Conservation (phyloP, 352 stramenopile genomes). For the Pythium sukuiense region DNA sequence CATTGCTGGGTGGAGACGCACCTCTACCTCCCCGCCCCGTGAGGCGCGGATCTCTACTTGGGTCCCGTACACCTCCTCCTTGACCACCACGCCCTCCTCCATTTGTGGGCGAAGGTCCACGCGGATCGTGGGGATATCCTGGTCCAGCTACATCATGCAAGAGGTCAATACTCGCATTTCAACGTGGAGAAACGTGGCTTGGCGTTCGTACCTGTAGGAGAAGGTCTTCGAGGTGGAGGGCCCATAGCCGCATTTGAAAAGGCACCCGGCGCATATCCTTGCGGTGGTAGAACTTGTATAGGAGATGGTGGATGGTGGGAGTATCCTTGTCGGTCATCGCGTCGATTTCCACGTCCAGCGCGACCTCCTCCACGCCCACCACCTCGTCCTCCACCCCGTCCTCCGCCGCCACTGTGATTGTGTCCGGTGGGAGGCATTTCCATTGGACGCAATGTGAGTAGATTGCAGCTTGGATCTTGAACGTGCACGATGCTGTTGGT, state of each 20-base stretch:
- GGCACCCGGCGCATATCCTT: not conserved
- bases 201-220: conserved; percentile 14
- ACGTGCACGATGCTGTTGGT: conserved; percentile 82
- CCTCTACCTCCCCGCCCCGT: conserved; percentile 12
- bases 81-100: conserved; percentile 14
- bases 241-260: not conserved
- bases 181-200: no score
- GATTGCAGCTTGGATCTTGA: conserved; percentile 72
- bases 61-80: conserved; percentile 14
- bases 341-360: not conserved
- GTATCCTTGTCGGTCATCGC: not conserved
- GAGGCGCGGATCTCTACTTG: conserved; percentile 15
- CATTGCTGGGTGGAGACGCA: not conserved
- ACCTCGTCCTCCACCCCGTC: conserved; percentile 7
- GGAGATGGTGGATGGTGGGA: conserved; percentile 1
- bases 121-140: not conserved
- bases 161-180: not conserved
- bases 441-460: conserved; percentile 69
- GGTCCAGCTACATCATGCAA: conserved; percentile 1
- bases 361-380: conserved; percentile 1
- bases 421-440: conserved; percentile 24
- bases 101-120: conserved; percentile 20
- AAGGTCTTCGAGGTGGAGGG: conserved; percentile 4
- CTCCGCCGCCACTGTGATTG: not conserved
- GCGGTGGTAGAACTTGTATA: conserved; percentile 4